A percentile compares a stretch with the other conserved stretches of the same genome.
Evolutionary conservation across 2,329 filamentous ascomycete genomes (phyloP).

Genomic region (Polychaeton citri): DNA sequence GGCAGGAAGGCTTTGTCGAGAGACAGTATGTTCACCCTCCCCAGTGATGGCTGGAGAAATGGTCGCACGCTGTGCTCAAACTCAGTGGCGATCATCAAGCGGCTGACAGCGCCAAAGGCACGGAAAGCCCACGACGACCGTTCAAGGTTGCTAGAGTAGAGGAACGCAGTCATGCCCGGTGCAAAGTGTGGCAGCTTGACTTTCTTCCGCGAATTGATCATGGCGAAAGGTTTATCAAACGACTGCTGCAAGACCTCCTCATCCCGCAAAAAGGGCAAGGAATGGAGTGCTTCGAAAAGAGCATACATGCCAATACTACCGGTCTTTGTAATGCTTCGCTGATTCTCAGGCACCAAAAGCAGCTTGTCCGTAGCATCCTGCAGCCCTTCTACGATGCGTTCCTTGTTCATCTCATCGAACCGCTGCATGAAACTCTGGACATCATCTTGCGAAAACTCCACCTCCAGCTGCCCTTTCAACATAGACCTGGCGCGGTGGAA

Average conservation of each 20-base stretch:
- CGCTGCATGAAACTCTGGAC: conserved; percentile 29
- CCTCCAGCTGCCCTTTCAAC: conserved; percentile 27
- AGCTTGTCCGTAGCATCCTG: conserved; percentile 28
- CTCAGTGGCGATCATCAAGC: conserved; percentile 53
- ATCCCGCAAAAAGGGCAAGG: conserved; percentile 57
- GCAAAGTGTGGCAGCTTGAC: conserved; percentile 63
- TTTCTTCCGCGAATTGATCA: conserved; percentile 66
- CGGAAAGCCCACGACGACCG: conserved; percentile 55
- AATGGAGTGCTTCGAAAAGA: conserved; percentile 80
- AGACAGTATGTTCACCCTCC: conserved; percentile 44
- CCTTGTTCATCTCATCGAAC: conserved; percentile 32
- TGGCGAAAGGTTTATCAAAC: conserved; percentile 73
- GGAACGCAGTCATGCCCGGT: conserved; percentile 71
- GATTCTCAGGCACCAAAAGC: conserved; percentile 32
- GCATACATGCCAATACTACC: conserved; percentile 56
- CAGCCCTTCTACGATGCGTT: conserved; percentile 30
- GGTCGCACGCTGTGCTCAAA: conserved; percentile 82
- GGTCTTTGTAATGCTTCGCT: conserved; percentile 37
- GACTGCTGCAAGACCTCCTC: conserved; percentile 39
- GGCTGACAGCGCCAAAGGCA: conserved; percentile 54
- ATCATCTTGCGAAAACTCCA: conserved; percentile 31
- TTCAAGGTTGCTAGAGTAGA: conserved; percentile 56
- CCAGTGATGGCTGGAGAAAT: conserved; percentile 54
- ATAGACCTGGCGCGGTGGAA: conserved; percentile 32
- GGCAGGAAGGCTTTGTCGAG: conserved; percentile 43